Evolutionary conservation across 139 green algal genomes (phyloP).

Genomic region (Chlamydomonas sphaeroides): DNA sequence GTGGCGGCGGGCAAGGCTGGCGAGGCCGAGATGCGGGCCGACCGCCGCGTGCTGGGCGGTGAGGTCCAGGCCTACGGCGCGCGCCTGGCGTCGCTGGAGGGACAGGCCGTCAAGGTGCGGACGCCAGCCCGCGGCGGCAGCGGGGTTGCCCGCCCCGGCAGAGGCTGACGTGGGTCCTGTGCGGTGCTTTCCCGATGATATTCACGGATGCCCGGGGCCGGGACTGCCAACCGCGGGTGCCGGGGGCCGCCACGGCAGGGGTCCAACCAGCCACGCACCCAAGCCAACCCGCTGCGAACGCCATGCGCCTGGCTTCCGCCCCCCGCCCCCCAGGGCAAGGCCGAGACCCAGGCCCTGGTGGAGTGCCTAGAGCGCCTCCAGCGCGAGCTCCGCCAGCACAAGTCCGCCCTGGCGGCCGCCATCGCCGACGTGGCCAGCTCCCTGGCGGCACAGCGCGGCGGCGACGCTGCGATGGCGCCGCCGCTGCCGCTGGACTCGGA

Average conservation of each 20-base stretch:
- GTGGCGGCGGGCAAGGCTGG: neutral
- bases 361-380: neutral
- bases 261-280: no score
- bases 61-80: neutral
- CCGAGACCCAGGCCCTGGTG: neutral
- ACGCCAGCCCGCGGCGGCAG: no score
- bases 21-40: neutral
- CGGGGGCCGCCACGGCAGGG: no score
- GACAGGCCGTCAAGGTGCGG: no score
- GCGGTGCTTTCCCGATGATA: no score
- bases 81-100: neutral
- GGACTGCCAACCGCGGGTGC: no score
- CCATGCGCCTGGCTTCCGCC: no score
- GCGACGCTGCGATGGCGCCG: neutral
- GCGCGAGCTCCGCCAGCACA: neutral
- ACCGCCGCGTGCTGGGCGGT: neutral
- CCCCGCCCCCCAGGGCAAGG: neutral
- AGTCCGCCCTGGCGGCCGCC: neutral
- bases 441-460: neutral
- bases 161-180: no score
- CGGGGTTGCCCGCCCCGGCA: neutral
- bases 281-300: no score
- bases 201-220: no score
- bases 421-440: neutral
- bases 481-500: no score